Evolutionary conservation across 495 filamentous ascomycete species (phyloP), one percentile per base, ranked within the genome.

Genomic region (Talaromyces nanjingensis): DNA sequence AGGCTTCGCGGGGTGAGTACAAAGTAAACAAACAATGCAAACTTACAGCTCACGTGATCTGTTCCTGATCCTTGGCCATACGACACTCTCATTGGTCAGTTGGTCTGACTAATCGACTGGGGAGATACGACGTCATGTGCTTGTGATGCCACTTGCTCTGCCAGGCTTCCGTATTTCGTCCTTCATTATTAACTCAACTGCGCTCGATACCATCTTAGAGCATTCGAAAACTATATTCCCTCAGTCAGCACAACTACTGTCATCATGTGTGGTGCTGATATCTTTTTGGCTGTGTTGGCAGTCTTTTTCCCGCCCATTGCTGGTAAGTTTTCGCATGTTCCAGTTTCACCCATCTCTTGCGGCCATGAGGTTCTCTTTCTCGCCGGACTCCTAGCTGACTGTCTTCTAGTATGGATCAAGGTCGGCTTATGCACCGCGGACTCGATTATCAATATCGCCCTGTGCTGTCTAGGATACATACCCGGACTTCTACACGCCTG

Each of bases 401-500:
- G 6, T 57, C 45, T 12, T 63, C 65, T 65, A 96, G 93, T 97
- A 67, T 97, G 93, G 93, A 90, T 98, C 56, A 98, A 98, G 78
- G 76, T 86, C 72, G 94, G 94, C 67, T 83, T 98, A 77, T 98
- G 94, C 83, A 89, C 87, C 62, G 92, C 90, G 47, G 96, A 98
- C 82, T 91, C 88, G 29, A 67, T 98, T 71, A 97, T 98, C 81
- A 98, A 98, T 79, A 84, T 98, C 74, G 88, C 91, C 60, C 91
- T 98, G 67, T 93, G 89, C 77, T 77, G 84, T 56, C 89, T 98
- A 53, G 93, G 96, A 74, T 96, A 85, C 75, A 79, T 98, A 66
- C 94, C 94, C 22, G 94, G 94, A 60, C 86, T 98, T 25, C 76
- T 98, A 6, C 94, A 98, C 76, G 84, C 94, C 71, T 98, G 93